Evolutionary conservation across 441 rosid genomes (phyloP), one percentile per base, ranked within the genome.

Genomic region (Corymbia calophylla): DNA sequence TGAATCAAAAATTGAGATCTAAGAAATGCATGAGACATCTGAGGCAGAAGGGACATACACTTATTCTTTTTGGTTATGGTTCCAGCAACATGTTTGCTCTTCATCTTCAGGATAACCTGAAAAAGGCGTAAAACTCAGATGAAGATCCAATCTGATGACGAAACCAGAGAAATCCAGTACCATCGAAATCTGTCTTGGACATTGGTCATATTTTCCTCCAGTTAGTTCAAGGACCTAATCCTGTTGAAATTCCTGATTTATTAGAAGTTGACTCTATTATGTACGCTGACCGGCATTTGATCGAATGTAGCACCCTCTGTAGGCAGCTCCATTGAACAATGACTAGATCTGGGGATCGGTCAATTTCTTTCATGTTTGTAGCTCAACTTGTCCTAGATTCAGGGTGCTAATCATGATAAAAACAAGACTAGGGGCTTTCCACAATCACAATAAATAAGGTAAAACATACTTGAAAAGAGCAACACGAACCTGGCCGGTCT

Each of bases 41-140:
- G 60, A 0, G 17, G 35, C 47, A 18, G 60, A 27, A n/a, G 62
- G 27, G 58, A 90, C 94, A 90, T 91, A 96, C 99, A 95, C 92
- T 97, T 97, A 87, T 95, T 95, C 95, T 96, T 97, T 87, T 97
- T 97, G 70, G 98, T 97, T 88, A 97, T 93, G 81, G 98, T 96
- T 60, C 95, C 96, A n/a, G 94, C 98, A 1, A 95, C 98, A 90
- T 95, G 98, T 90, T 93, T 96, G 93, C 99, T 97, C 90, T 95
- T 97, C 97, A 94, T 97, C 92, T 95, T 97, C 88, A 97, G 92
- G 92, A 93, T 93, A 89, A 96, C 99, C 95, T 95, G 91, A 85
- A 87, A 35, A 27, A 9, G 29, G 58, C 31, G 12, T n/a, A 1
- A 44, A 5, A 53, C 54, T 44, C 44, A 49, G 19, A 49, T 66